Base-by-base conservation (phyloP, 495 filamentous ascomycete genomes). In the Polyplosphaeria fusca region DNA sequence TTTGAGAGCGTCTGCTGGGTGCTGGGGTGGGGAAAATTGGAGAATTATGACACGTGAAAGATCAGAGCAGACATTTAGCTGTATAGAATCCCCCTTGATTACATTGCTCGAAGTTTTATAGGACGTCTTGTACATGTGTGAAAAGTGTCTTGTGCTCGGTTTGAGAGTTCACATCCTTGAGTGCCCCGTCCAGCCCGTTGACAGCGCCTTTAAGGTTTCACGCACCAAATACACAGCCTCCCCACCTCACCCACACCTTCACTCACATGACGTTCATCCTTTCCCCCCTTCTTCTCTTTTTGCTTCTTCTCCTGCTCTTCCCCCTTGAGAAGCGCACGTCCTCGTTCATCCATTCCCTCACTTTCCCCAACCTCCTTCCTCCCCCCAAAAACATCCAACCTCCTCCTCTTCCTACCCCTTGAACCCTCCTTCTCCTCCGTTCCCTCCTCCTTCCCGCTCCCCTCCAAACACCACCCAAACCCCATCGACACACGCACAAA, bases 401-500 rank as follows among this genome's bases (percentile, higher is more conserved):
- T 54, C 41, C 49, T 54, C 43, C 50, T 58, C 12, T 52, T 52
- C 45, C 37, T 41, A 20, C 35, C 26, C 25, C 47, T 46, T 4
- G 24, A 13, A 26, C 42, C 55, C 19, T 44, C 27, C 1, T 5
- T 44, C 22, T 45, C 66, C 46, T 67, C 61, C 16, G 58, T 49
- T 4, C 39, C 56, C 11, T 40, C 46, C 61, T 45, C 23, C 13
- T 7, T 35, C 13, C 12, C 37, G 3, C 19, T 45, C 5, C 32
- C 47, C n/a, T 52, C 54, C 16, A 58, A 3, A 44, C 50, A 66
- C 77, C 77, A 83, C 1, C 78, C 79, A 63, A 83, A 80, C 7
- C 76, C 69, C 32, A 83, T 44, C 11, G 76, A 81, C n/a, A 80
- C 52, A 13, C 80, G 72, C 41, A 74, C 65, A 55, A 75, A 82